phyloP scores from a whole-genome alignment of 2,329 filamentous ascomycete genomes.

The Ascochyta koolunga region DNA sequence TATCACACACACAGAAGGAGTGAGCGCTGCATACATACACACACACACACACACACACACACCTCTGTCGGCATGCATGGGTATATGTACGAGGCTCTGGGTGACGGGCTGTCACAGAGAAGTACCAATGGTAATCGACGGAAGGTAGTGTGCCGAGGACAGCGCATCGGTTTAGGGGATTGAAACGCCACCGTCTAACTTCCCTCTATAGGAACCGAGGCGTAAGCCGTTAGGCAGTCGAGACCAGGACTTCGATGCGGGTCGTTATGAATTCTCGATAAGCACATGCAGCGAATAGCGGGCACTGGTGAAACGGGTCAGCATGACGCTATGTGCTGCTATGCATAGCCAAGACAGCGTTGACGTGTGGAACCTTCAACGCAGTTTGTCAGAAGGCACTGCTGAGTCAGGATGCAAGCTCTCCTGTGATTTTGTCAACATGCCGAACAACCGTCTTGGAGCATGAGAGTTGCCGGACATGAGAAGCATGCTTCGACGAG shows the following conservation, averaged over 20 bases:
- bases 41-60: too few species aligned
- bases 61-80: constrained; percentile 11
- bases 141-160: constrained; percentile 2
- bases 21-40: constrained; percentile 27
- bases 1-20: constrained; percentile 22
- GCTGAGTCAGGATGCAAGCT: neutral
- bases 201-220: constrained; percentile 22
- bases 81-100: constrained; percentile 15
- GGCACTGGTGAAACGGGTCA: constrained; percentile 5
- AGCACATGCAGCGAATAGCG: constrained; percentile 16
- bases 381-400: neutral
- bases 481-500: constrained; percentile 1
- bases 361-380: neutral
- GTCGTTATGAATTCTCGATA: constrained; percentile 14
- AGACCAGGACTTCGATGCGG: constrained; percentile 8
- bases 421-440: neutral
- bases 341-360: constrained; percentile 10
- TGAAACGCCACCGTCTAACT: constrained; percentile 23
- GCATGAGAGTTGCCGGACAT: neutral
- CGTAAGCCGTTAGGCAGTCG: constrained; percentile 12
- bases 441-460: constrained; percentile 2
- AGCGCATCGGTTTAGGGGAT: constrained; percentile 16
- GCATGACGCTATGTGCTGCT: constrained; percentile 16
- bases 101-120: neutral
- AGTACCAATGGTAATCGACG: constrained; percentile 8